Percentiles rank a stretch among this genome's conserved stretches.
Evolutionary conservation across 2,329 filamentous ascomycete species (phyloP).

Genomic region (Chaetomium globosum): DNA sequence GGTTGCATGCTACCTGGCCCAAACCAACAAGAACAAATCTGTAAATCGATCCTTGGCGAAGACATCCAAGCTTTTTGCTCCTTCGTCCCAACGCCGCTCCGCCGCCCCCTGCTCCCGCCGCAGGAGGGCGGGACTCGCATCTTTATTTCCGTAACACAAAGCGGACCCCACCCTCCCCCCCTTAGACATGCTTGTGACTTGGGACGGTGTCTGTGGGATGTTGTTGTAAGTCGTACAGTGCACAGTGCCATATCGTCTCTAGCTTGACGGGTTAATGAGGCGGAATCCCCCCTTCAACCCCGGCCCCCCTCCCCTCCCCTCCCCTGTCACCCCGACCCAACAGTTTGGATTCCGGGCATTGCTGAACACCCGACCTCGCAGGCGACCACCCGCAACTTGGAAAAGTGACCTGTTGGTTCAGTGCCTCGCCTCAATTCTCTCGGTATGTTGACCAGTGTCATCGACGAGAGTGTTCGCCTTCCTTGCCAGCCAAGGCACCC

Average conservation of each 20-base stretch:
- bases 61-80: conserved; percentile 1
- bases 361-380: conserved; percentile 7
- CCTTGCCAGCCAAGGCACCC: conserved; percentile 6
- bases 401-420: conserved; percentile 9
- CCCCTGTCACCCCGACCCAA: background rate
- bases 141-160: background rate
- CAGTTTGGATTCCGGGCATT: conserved; percentile 10
- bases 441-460: background rate
- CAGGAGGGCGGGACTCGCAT: background rate
- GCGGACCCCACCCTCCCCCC: background rate
- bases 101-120: background rate
- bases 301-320: background rate
- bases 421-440: background rate
- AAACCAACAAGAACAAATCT: background rate
- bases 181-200: background rate
- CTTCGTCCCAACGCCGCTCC: conserved; percentile 10
- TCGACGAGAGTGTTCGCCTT: background rate
- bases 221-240: background rate
- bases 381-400: background rate
- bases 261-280: background rate
- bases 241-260: background rate
- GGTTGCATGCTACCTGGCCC: background rate
- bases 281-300: background rate
- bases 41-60: background rate
- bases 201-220: background rate